phyloP scores from a whole-genome alignment of 1,139 yeast genomes.

The Debaryomyces nepalensis region DNA sequence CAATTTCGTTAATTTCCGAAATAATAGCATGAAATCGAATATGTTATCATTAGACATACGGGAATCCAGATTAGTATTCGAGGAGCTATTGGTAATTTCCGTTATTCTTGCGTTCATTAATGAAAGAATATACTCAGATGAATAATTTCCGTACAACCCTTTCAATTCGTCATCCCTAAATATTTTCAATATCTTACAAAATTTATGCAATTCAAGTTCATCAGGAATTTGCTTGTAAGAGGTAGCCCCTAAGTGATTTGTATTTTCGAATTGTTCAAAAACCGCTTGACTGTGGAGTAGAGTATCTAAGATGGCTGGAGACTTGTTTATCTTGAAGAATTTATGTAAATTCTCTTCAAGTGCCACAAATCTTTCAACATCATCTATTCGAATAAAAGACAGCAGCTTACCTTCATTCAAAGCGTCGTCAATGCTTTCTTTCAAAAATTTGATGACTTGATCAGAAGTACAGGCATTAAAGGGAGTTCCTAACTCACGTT shows the following conservation, averaged over 20 bases:
- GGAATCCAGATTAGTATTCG: slow-evolving; percentile 22
- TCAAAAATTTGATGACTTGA: slow-evolving; percentile 23
- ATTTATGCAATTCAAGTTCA: slow-evolving; percentile 30
- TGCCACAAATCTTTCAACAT: slow-evolving; percentile 25
- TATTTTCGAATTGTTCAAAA: slow-evolving; percentile 28
- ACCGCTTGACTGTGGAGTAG: slow-evolving; percentile 30
- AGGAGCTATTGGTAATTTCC: neutral
- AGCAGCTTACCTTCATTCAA: slow-evolving; percentile 17
- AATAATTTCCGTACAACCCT: slow-evolving; percentile 18
- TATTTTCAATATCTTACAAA: slow-evolving; percentile 25
- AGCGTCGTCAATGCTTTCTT: slow-evolving; percentile 19
- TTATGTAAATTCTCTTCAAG: slow-evolving; percentile 24
- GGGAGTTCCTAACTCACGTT: slow-evolving; percentile 23
- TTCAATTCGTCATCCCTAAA: slow-evolving; percentile 25
- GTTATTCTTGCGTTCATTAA: slow-evolving; percentile 25
- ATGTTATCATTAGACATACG: slow-evolving; percentile 24
- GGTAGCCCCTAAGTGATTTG: slow-evolving; percentile 2
- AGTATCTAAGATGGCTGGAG: slow-evolving; percentile 38
- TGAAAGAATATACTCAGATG: slow-evolving; percentile 22
- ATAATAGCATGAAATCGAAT: slow-evolving; percentile 26
- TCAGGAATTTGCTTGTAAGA: slow-evolving; percentile 28
- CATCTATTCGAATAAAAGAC: slow-evolving; percentile 22
- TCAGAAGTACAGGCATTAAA: slow-evolving; percentile 19
- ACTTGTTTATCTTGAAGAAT: slow-evolving; percentile 32
- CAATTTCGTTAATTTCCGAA: slow-evolving; percentile 25